A percentile compares a stretch with the other conserved stretches of the same genome.
These are phyloP conservation scores for Begonia fuchsioides DNA, from an alignment of 306 rosid genomes.

Conservation along the genomic window DNA sequence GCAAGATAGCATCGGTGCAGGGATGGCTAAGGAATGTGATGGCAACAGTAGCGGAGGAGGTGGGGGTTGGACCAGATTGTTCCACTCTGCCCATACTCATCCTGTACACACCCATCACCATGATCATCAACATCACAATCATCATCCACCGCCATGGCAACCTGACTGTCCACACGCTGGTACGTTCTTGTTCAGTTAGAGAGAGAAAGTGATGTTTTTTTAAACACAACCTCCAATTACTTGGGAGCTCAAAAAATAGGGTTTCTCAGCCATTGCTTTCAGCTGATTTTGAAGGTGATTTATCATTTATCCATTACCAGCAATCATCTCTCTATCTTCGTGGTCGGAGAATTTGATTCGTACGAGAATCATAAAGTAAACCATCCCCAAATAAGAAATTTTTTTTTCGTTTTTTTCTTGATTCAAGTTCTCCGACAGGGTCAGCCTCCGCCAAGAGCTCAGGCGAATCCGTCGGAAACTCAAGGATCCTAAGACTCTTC, in stretches of 20 bases:
- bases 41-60: background rate
- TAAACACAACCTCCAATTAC: background rate
- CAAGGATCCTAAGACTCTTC: constrained; percentile 69
- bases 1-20: background rate
- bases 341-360: no score
- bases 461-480: constrained; percentile 36
- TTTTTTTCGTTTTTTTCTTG: no score
- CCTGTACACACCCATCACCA: constrained; percentile 36
- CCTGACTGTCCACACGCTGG: constrained; percentile 54
- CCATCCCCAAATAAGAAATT: no score
- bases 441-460: constrained; percentile 15
- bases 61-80: constrained; percentile 43
- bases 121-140: background rate
- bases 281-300: background rate
- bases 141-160: constrained; percentile 50
- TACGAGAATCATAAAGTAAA: no score
- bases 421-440: no score
- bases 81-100: constrained; percentile 71
- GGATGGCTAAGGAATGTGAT: constrained; percentile 14
- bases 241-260: background rate
- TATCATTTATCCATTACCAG: no score
- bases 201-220: background rate
- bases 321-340: no score
- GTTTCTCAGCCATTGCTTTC: no score
- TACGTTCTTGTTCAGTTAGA: background rate